A percentile compares a stretch with the other conserved stretches of the same genome.
phyloP scores from a whole-genome alignment of 2,329 filamentous ascomycete species.

The Phoma sp. region DNA sequence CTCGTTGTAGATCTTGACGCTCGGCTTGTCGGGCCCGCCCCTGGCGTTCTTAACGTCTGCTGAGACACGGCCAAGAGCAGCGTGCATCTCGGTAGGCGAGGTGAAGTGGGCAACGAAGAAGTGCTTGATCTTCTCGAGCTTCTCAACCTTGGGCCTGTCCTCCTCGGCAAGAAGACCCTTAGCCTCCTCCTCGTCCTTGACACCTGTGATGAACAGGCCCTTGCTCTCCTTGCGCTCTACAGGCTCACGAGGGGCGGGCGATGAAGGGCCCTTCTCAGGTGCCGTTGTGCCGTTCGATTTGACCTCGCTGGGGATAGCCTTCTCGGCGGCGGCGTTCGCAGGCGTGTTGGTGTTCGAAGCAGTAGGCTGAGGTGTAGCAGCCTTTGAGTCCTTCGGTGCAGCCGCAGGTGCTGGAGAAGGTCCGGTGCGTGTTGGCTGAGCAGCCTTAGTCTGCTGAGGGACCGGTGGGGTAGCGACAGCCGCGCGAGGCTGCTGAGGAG shows the following conservation, averaged over 20 bases:
- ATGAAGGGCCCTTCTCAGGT: constrained; percentile 47
- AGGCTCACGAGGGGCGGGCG: constrained; percentile 58
- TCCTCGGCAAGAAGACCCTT: constrained; percentile 82
- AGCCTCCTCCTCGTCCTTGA: constrained; percentile 81
- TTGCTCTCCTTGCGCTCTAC: constrained; percentile 69
- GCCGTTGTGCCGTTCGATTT: constrained; percentile 59
- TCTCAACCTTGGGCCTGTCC: constrained; percentile 78
- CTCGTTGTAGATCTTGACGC: constrained; percentile 84
- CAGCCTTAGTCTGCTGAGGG: constrained; percentile 47
- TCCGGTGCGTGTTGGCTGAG: constrained; percentile 48
- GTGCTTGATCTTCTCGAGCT: constrained; percentile 71
- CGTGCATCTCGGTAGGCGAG: constrained; percentile 78
- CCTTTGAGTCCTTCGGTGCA: constrained; percentile 55
- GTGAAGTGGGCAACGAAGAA: constrained; percentile 90
- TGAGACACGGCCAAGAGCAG: constrained; percentile 75
- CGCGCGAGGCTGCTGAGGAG: constrained; percentile 44
- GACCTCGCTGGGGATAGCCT: constrained; percentile 50
- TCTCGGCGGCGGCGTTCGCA: constrained; percentile 46
- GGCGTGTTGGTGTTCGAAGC: constrained; percentile 38
- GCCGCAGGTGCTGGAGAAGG: constrained; percentile 50
- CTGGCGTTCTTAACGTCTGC: constrained; percentile 77
- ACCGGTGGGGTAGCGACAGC: constrained; percentile 46
- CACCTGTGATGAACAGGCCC: constrained; percentile 88
- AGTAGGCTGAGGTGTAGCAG: constrained; percentile 57
- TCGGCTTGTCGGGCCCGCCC: constrained; percentile 77